Conservation (phyloP, 2,329 filamentous ascomycete genomes). For the Triangularia verruculosa region DNA sequence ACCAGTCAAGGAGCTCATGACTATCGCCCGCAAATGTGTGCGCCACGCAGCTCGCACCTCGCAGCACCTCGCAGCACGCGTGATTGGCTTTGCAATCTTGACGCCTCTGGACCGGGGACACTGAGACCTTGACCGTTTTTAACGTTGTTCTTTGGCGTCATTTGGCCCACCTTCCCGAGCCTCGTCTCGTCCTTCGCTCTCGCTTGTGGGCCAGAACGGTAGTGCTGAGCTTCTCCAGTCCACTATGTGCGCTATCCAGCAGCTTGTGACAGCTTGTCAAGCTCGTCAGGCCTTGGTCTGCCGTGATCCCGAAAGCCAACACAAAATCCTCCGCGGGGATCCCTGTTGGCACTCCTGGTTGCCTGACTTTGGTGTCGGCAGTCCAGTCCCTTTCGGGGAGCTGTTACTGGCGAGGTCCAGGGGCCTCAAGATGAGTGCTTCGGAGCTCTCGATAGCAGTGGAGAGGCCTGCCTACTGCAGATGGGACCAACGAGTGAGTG, state of each 20-base stretch:
- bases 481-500: slow-evolving; percentile 7
- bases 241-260: background rate
- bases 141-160: slow-evolving; percentile 16
- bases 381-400: slow-evolving; percentile 18
- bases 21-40: background rate
- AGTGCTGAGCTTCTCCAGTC: background rate
- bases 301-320: slow-evolving; percentile 21
- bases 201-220: background rate
- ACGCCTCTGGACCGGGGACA: background rate
- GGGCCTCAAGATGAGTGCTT: slow-evolving; percentile 11
- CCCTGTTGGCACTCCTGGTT: slow-evolving; percentile 7
- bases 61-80: background rate
- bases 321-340: slow-evolving; percentile 2
- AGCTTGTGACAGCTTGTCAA: background rate
- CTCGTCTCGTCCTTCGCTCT: background rate
- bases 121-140: slow-evolving; percentile 1
- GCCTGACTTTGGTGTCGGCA: background rate
- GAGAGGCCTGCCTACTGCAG: slow-evolving; percentile 10
- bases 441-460: slow-evolving; percentile 9
- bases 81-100: slow-evolving; percentile 2
- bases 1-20: slow-evolving; percentile 1
- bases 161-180: background rate
- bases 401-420: slow-evolving; percentile 5
- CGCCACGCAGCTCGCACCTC: background rate
- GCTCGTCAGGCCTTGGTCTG: slow-evolving; percentile 22